Evolutionary conservation across 169 alveolate species (phyloP).

Genomic region (Eimeria nieschulzi): DNA sequence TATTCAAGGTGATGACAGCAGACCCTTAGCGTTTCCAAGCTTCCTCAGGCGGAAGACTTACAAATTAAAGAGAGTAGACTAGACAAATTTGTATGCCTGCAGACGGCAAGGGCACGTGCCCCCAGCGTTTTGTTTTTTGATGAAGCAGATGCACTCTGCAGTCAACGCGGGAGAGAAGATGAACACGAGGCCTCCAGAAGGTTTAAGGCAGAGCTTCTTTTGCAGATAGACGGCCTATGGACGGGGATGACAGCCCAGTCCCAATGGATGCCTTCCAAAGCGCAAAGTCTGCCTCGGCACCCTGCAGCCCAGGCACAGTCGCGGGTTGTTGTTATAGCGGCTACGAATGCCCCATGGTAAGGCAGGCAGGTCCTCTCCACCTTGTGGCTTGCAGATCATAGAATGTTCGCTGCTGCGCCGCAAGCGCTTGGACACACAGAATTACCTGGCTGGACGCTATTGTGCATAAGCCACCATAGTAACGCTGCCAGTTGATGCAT

Average conservation of each 20-base stretch:
- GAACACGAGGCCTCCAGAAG: constrained; percentile 92
- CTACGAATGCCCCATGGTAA: constrained; percentile 78
- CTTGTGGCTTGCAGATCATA: no score
- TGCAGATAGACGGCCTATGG: constrained; percentile 92
- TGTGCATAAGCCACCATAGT: no score
- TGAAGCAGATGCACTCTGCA: constrained; percentile 92
- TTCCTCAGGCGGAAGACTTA: not conserved
- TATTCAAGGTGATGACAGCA: constrained; percentile 25
- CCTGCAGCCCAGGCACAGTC: not conserved
- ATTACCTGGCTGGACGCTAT: no score
- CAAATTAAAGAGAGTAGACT: not conserved
- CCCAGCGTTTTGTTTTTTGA: constrained; percentile 95
- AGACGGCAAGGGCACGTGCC: constrained; percentile 92
- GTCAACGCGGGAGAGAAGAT: constrained; percentile 86
- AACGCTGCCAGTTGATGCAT: no score
- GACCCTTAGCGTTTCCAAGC: not conserved
- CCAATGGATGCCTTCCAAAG: not conserved
- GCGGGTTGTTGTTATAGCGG: constrained; percentile 78
- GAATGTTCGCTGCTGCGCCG: no score
- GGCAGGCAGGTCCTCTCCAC: no score
- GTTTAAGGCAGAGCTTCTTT: constrained; percentile 91
- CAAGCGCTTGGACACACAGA: no score
- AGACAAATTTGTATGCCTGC: constrained; percentile 56
- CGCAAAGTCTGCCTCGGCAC: not conserved
- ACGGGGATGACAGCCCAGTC: not conserved